Evolutionary conservation across 164 flowering plant genomes (phyloP).

Genomic region (Stephania japonica): DNA sequence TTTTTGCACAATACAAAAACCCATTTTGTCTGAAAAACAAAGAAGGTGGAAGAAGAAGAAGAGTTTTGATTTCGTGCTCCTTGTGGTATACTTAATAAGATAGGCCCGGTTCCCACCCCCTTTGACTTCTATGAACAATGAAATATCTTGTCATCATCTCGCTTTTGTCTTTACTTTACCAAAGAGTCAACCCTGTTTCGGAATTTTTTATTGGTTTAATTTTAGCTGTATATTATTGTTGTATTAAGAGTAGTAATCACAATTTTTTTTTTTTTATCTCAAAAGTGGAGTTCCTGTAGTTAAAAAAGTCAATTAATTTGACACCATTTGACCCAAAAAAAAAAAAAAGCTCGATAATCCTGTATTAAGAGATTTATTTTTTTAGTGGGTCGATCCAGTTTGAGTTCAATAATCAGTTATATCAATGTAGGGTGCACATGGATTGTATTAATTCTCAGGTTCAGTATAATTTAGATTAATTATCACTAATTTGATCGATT

Average conservation of each 20-base stretch:
- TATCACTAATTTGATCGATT: background rate
- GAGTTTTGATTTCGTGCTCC: slow-evolving; percentile 12
- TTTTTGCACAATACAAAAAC: background rate
- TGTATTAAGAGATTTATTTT: too few species aligned
- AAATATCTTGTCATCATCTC: background rate
- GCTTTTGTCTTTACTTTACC: background rate
- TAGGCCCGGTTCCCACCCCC: background rate
- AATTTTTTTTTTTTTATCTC: background rate
- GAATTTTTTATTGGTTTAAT: background rate
- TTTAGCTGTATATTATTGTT: background rate
- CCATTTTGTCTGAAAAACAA: slow-evolving; percentile 10
- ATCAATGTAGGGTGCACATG: too few species aligned
- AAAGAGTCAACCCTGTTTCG: background rate
- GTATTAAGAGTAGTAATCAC: too few species aligned
- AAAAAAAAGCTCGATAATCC: too few species aligned
- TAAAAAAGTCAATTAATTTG: background rate
- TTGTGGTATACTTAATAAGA: background rate
- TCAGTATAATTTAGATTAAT: too few species aligned
- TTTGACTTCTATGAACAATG: background rate
- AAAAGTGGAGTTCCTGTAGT: background rate
- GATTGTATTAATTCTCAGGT: too few species aligned
- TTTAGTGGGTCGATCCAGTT: too few species aligned
- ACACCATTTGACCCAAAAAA: too few species aligned
- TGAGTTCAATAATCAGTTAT: too few species aligned
- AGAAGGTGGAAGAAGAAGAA: background rate